These are phyloP conservation scores for Botrytis deweyae DNA, from an alignment of 2,329 filamentous ascomycete genomes.

Conservation along the genomic window DNA sequence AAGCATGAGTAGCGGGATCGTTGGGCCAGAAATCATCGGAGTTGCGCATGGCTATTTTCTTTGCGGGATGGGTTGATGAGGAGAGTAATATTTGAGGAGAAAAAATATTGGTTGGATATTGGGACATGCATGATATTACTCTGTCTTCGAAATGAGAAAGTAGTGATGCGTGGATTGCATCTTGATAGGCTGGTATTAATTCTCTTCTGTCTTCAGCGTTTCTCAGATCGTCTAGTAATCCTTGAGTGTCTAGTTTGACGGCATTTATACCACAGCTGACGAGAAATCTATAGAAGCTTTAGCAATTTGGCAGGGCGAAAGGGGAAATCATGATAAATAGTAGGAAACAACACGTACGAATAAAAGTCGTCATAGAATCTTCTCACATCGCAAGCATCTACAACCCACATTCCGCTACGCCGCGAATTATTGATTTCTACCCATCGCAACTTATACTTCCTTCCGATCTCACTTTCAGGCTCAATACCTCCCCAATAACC, in stretches of 20 bases:
- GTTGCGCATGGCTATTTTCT: conserved; percentile 23
- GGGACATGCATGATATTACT: conserved; percentile 29
- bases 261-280: conserved; percentile 21
- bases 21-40: conserved; percentile 28
- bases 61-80: neutral
- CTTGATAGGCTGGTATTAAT: conserved; percentile 22
- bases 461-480: conserved; percentile 20
- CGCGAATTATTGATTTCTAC: conserved; percentile 22
- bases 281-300: conserved; percentile 21
- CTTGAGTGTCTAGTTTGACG: conserved; percentile 27
- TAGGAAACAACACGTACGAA: conserved; percentile 7
- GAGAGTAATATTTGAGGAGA: conserved; percentile 21
- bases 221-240: conserved; percentile 21
- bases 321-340: too few relatives aligned
- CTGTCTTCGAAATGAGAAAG: conserved; percentile 22
- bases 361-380: conserved; percentile 27
- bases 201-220: neutral
- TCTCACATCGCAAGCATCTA: conserved; percentile 22
- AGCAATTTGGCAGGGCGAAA: too few relatives aligned
- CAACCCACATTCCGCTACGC: conserved; percentile 20
- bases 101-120: conserved; percentile 24
- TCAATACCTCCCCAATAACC: conserved; percentile 27
- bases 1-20: conserved; percentile 23
- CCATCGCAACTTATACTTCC: conserved; percentile 21
- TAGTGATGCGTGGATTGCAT: conserved; percentile 20